Conservation (phyloP, 1,139 yeast genomes). For the Kodamaea anthophila region DNA sequence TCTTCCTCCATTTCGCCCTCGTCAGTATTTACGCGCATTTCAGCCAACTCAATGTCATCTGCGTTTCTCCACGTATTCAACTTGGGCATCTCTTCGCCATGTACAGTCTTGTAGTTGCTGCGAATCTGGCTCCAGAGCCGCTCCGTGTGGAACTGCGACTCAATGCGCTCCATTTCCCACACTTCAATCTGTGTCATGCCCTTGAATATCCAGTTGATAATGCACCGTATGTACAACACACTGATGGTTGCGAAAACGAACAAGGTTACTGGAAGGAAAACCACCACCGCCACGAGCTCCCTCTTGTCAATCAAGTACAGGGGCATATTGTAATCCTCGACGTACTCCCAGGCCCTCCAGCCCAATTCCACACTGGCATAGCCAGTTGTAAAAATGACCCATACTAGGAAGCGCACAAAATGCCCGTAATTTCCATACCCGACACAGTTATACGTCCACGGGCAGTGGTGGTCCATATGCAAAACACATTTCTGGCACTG, state of each 20-base stretch:
- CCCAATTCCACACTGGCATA: conserved; percentile 41
- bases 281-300: conserved; percentile 52
- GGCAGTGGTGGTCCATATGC: conserved; percentile 81
- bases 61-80: conserved; percentile 40
- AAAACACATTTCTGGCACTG: conserved; percentile 56
- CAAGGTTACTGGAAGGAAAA: conserved; percentile 49
- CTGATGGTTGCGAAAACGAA: conserved; percentile 57
- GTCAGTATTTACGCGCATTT: not conserved
- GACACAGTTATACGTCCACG: conserved; percentile 84
- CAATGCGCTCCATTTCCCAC: conserved; percentile 87
- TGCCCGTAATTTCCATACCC: conserved; percentile 78
- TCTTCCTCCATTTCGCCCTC: not conserved
- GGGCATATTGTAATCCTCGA: conserved; percentile 51
- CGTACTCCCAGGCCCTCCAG: conserved; percentile 39
- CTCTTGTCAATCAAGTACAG: conserved; percentile 48
- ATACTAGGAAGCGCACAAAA: conserved; percentile 67
- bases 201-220: conserved; percentile 45
- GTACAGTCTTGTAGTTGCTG: conserved; percentile 37
- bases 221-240: conserved; percentile 55
- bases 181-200: conserved; percentile 92
- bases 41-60: conserved; percentile 1
- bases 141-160: conserved; percentile 51
- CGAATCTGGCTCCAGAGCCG: conserved; percentile 47
- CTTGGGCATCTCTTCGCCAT: conserved; percentile 40
- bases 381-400: conserved; percentile 57